phyloP scores from a whole-genome alignment of 495 filamentous ascomycete species.

The Stereocaulon alpinum region DNA sequence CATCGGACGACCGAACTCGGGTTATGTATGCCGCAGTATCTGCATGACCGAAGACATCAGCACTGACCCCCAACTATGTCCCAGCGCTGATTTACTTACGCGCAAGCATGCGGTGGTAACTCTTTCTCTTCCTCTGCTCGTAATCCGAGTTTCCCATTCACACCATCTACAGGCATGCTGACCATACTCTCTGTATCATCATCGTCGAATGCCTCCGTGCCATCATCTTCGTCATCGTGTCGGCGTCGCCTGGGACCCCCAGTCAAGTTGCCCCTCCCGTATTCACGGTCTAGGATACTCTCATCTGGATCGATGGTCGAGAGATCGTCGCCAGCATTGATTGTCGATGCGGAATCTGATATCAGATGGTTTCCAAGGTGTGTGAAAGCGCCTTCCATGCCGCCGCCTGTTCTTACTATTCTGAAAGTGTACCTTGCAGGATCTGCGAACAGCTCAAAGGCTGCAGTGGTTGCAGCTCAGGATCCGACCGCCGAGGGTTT shows the following conservation, averaged over 20 bases:
- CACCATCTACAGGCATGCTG: constrained; percentile 71
- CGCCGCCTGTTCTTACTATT: not conserved
- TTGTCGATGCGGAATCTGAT: constrained; percentile 59
- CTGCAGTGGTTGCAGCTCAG: not conserved
- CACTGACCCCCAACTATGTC: constrained; percentile 13
- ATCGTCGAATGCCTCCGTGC: constrained; percentile 71
- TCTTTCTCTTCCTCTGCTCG: constrained; percentile 78
- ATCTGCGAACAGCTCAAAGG: not conserved
- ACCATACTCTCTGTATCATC: constrained; percentile 87
- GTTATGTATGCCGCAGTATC: constrained; percentile 97
- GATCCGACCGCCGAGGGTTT: not conserved
- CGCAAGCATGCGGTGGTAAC: constrained; percentile 91
- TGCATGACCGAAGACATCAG: constrained; percentile 25
- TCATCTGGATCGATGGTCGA: constrained; percentile 66
- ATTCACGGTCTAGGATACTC: constrained; percentile 56
- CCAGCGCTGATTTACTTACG: constrained; percentile 46
- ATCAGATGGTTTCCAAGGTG: constrained; percentile 75
- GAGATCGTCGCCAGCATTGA: constrained; percentile 62
- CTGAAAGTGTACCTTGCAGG: not conserved
- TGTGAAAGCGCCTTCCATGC: constrained; percentile 78
- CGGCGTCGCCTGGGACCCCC: constrained; percentile 57
- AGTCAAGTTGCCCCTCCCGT: constrained; percentile 48
- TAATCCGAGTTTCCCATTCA: constrained; percentile 53
- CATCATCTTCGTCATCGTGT: constrained; percentile 78
- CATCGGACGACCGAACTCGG: constrained; percentile 93